Conservation (phyloP, 129 eudicot genomes). For the Flaveria bidentis region DNA sequence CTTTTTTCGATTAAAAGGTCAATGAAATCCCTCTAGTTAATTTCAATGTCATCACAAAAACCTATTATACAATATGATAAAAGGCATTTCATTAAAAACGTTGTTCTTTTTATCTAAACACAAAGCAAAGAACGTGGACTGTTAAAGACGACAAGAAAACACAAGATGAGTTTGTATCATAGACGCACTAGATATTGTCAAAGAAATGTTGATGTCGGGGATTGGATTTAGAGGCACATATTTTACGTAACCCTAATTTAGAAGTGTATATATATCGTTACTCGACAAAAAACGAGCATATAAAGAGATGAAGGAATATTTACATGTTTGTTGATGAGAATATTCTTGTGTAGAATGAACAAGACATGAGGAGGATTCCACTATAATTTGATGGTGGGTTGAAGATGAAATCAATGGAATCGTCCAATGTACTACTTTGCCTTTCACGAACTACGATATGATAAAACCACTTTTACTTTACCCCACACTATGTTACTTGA, state of each 20-base stretch:
- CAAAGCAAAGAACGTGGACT: neutral
- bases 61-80: too few relatives aligned
- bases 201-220: neutral
- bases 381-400: conserved; percentile 28
- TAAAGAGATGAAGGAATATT: conserved; percentile 9
- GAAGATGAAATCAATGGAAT: conserved; percentile 20
- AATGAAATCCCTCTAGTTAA: too few relatives aligned
- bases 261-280: neutral
- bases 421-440: conserved; percentile 24
- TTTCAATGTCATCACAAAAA: too few relatives aligned
- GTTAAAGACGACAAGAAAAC: neutral
- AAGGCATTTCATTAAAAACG: too few relatives aligned
- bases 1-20: too few relatives aligned
- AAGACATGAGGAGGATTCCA: conserved; percentile 42
- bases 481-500: conserved; percentile 13
- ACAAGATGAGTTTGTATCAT: neutral
- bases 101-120: neutral
- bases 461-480: conserved; percentile 36
- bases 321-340: conserved; percentile 28
- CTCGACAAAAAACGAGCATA: neutral
- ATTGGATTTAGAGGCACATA: neutral
- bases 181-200: neutral
- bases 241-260: neutral
- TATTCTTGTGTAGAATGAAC: conserved; percentile 32
- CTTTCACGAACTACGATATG: conserved; percentile 36